These are phyloP conservation scores for Fusarium graminum DNA, from an alignment of 2,329 filamentous ascomycete species.

Conservation along the genomic window DNA sequence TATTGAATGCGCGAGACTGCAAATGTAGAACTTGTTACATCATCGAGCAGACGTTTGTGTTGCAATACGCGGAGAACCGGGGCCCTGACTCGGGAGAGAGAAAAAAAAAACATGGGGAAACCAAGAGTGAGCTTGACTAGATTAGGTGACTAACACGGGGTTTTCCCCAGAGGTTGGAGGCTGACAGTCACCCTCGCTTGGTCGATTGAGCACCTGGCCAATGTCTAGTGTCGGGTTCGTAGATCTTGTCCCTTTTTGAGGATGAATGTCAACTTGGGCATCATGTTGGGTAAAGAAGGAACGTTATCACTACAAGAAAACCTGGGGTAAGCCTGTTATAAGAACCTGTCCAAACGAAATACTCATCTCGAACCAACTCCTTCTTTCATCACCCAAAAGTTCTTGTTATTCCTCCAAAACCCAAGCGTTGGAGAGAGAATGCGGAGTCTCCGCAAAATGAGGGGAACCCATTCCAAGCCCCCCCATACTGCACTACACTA, in stretches of 20 bases:
- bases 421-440: conserved; percentile 38
- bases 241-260: conserved; percentile 26
- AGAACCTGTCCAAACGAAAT: neutral
- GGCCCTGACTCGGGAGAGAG: neutral
- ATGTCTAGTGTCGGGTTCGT: conserved; percentile 7
- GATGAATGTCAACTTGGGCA: too few relatives aligned
- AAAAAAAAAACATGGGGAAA: conserved; percentile 34
- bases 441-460: conserved; percentile 43
- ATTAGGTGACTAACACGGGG: conserved; percentile 3
- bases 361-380: neutral
- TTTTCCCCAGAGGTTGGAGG: conserved; percentile 14
- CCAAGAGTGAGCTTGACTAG: conserved; percentile 1
- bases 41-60: conserved; percentile 9
- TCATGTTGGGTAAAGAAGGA: too few relatives aligned
- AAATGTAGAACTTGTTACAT: conserved; percentile 23
- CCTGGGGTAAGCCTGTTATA: neutral
- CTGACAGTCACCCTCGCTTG: conserved; percentile 29
- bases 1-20: conserved; percentile 9
- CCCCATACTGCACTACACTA: too few relatives aligned
- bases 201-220: neutral
- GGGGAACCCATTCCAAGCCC: conserved; percentile 12
- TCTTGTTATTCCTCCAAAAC: conserved; percentile 1
- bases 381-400: neutral
- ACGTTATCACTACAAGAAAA: too few relatives aligned
- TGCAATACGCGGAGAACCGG: conserved; percentile 13